Evolutionary conservation across 2,329 filamentous ascomycete genomes (phyloP).

Genomic region (Cercospora beticola): DNA sequence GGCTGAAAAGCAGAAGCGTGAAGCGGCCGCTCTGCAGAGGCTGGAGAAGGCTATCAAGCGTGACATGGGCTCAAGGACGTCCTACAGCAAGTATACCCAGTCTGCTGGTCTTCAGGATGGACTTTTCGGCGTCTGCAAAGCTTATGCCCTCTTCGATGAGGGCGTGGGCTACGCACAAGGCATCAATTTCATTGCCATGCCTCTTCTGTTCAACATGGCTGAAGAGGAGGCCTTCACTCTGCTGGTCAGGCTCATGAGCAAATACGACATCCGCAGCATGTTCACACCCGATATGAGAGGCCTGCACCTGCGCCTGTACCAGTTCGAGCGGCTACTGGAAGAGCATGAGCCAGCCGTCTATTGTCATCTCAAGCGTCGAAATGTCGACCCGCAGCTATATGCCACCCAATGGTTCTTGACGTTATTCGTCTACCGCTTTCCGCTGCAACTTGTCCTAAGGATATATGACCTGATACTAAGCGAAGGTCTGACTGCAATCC

Average conservation of each 20-base stretch:
- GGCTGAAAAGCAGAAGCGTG: constrained; percentile 73
- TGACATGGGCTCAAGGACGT: constrained; percentile 87
- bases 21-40: constrained; percentile 69
- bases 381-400: constrained; percentile 88
- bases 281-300: constrained; percentile 97
- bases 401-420: constrained; percentile 99
- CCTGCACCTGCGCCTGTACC: constrained; percentile 86
- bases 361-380: constrained; percentile 84
- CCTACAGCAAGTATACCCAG: constrained; percentile 93
- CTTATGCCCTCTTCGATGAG: constrained; percentile 93
- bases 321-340: constrained; percentile 91
- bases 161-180: constrained; percentile 95
- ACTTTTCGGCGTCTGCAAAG: constrained; percentile 93
- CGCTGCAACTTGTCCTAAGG: constrained; percentile 88
- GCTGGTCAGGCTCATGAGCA: constrained; percentile 91
- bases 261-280: constrained; percentile 87
- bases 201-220: constrained; percentile 94
- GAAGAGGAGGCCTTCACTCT: constrained; percentile 96
- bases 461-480: constrained; percentile 95
- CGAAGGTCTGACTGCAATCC: constrained; percentile 82
- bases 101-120: constrained; percentile 89
- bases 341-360: constrained; percentile 92
- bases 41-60: constrained; percentile 89
- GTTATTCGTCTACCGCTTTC: constrained; percentile 97
- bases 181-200: constrained; percentile 99